These are phyloP conservation scores for Groenewaldozyma tartarivorans DNA, from an alignment of 805 yeast genomes.

Conservation along the genomic window DNA sequence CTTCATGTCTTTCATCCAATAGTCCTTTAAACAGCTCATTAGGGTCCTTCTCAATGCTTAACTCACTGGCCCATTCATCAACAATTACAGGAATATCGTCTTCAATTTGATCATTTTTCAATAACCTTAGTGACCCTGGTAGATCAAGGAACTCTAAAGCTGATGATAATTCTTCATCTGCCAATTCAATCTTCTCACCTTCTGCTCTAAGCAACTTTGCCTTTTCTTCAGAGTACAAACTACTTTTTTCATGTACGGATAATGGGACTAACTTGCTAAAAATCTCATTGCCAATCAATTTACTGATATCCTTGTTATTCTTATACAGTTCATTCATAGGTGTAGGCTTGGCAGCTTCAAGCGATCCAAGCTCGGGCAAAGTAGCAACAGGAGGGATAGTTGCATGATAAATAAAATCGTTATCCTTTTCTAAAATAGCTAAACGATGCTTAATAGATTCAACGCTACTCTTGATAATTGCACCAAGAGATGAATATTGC, in stretches of 20 bases:
- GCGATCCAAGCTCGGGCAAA: slow-evolving; percentile 55
- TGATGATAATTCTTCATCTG: slow-evolving; percentile 69
- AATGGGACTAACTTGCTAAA: slow-evolving; percentile 78
- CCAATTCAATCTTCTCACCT: slow-evolving; percentile 63
- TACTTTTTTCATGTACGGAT: slow-evolving; percentile 76
- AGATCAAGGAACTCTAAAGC: slow-evolving; percentile 72
- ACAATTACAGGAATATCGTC: slow-evolving; percentile 32
- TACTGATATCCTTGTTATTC: slow-evolving; percentile 34
- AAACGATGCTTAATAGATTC: slow-evolving; percentile 25
- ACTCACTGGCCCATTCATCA: slow-evolving; percentile 24
- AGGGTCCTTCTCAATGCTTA: slow-evolving; percentile 8
- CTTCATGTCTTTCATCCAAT: slow-evolving; percentile 18
- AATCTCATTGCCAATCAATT: slow-evolving; percentile 43
- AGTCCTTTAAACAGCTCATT: slow-evolving; percentile 13
- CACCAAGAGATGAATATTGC: slow-evolving; percentile 14
- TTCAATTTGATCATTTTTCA: slow-evolving; percentile 26
- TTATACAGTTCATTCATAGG: slow-evolving; percentile 33
- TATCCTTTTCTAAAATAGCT: slow-evolving; percentile 56
- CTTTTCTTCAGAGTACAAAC: slow-evolving; percentile 83
- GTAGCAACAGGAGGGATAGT: slow-evolving; percentile 51
- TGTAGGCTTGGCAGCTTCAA: slow-evolving; percentile 58
- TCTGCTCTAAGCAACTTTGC: slow-evolving; percentile 67
- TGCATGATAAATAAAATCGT: slow-evolving; percentile 84
- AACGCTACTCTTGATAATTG: slow-evolving; percentile 16
- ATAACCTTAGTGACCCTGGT: slow-evolving; percentile 52